phyloP scores from a whole-genome alignment of 2,329 filamentous ascomycete species.

The Cladosporium sp. region DNA sequence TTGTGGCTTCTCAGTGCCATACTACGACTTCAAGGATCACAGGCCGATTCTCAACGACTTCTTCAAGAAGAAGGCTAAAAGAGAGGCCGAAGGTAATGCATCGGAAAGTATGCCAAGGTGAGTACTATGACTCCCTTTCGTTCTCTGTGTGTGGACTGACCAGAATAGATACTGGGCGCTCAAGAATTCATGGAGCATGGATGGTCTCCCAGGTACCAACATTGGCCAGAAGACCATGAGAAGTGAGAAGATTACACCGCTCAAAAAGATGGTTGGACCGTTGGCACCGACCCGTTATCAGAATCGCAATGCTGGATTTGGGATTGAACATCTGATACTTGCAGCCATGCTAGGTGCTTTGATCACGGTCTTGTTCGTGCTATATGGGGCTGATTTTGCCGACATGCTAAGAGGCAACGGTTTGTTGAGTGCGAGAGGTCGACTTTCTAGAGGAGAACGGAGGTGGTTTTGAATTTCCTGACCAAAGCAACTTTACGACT shows the following conservation, averaged over 20 bases:
- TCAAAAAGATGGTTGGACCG: conserved; percentile 41
- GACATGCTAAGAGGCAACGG: background rate
- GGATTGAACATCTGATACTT: conserved; percentile 1
- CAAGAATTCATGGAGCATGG: conserved; percentile 40
- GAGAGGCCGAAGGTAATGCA: conserved; percentile 32
- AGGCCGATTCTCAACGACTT: conserved; percentile 37
- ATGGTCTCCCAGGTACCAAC: conserved; percentile 42
- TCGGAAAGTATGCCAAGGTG: conserved; percentile 39
- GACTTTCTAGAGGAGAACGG: too few species aligned
- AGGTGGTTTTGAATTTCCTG: too few species aligned
- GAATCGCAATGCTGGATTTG: conserved; percentile 1
- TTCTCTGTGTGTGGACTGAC: background rate
- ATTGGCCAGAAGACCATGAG: conserved; percentile 34
- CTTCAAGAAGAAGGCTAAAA: conserved; percentile 36
- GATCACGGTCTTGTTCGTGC: background rate
- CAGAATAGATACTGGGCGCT: conserved; percentile 39
- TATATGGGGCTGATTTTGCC: conserved; percentile 3
- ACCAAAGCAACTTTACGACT: too few species aligned
- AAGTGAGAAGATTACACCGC: conserved; percentile 33
- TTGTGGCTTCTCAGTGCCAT: conserved; percentile 42
- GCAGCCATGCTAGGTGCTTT: background rate
- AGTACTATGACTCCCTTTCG: background rate
- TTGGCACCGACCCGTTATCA: conserved; percentile 9
- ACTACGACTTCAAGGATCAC: conserved; percentile 40
- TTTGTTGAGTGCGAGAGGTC: too few species aligned